Percentiles rank a stretch among this genome's conserved stretches.
These are phyloP conservation scores for Angophora floribunda DNA, from an alignment of 345 rosid species.

Conservation along the genomic window DNA sequence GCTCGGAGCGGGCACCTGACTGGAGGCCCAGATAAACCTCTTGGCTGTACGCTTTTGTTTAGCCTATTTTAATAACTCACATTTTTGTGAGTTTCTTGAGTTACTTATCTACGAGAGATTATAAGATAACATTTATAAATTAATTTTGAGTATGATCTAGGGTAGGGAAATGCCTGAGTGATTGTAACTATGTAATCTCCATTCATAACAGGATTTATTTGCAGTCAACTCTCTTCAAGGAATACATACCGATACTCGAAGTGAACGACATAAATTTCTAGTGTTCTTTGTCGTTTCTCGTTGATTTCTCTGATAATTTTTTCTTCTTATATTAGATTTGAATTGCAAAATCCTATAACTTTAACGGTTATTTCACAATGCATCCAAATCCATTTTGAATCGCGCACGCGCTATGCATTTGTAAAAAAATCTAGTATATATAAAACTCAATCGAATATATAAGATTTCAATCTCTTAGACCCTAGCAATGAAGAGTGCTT, in stretches of 20 bases:
- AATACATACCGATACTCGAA: not conserved
- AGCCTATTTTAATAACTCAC: not conserved
- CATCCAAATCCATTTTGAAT: not conserved
- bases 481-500: not conserved
- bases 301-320: no score
- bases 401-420: rapidly evolving
- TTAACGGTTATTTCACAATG: not conserved
- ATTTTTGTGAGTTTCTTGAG: not conserved
- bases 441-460: not conserved
- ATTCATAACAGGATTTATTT: no score
- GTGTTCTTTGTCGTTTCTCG: no score
- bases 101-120: no score
- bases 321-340: no score
- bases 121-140: no score
- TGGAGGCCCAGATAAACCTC: no score
- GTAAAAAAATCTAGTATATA: not conserved
- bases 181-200: not conserved
- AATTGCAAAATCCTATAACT: not conserved
- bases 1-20: not conserved
- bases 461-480: not conserved
- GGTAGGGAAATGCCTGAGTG: rapidly evolving
- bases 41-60: no score
- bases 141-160: not conserved
- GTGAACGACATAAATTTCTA: not conserved
- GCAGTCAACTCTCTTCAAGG: rapidly evolving